Evolutionary conservation across 2,329 filamentous ascomycete species (phyloP), one percentile per base, ranked within the genome.

Genomic region (Aureobasidium subglaciale): DNA sequence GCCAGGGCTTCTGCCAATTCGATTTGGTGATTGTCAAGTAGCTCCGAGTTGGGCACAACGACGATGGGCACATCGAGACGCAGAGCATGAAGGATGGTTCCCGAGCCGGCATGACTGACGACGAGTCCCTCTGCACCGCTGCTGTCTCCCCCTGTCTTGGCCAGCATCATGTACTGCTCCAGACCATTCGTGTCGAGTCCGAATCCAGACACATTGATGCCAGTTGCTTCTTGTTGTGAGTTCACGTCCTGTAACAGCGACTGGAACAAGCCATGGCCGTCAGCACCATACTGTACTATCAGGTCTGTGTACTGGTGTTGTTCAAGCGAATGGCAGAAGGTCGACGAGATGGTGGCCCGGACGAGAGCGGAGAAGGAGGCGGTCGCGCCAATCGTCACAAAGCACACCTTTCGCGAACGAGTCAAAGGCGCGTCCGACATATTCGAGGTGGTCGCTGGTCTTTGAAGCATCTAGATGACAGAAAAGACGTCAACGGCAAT

Each of bases 311-410:
- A 96, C 41, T 78, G 78, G 10, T 79, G 69, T 2, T 72, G 64
- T 10, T 68, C 65, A 11, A 97, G 78, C 5, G 78, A 75, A 5
- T 74, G 62, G 59, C 95, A 76, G 65, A 93, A 91, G 0, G 69
- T 63, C 0, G 78, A 72, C 16, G 78, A 73, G 5, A 95, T 73
- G 10, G 86, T 80, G 29, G 85, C 81, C 40, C 78, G 72, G 56
- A 96, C 79, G 2, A 99, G 80, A 6, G 77, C 71, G 52, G 79
- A 77, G 71, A 99, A 99, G 18, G 86, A 82, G 15, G 91, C 90
- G 0, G 92, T 99, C 5, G 93, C 92, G 56, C 93, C 93, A 27
- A 96, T 87, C 0, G 93, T 97, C 55, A 96, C 86, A 62, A 99
- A 88, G 68, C 88, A 93, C 53, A 74, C 74, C 60, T 75, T 77